phyloP scores from a whole-genome alignment of 345 rosid genomes.

The Cardamine resedifolia region DNA sequence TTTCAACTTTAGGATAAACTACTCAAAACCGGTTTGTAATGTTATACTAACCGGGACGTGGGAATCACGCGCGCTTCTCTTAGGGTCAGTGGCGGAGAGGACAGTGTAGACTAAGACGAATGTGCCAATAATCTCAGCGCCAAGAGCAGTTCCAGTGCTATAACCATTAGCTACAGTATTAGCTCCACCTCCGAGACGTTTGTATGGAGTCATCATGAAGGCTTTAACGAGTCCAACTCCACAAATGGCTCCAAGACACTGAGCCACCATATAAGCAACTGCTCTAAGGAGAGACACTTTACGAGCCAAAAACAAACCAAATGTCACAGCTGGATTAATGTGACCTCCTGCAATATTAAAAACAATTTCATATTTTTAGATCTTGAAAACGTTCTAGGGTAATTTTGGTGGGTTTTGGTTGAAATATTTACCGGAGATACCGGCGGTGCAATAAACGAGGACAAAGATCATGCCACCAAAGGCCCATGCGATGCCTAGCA shows the following conservation, averaged over 20 bases:
- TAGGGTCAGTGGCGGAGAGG: slow-evolving; percentile 88
- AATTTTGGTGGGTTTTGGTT: neutral
- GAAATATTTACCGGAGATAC: slow-evolving; percentile 61
- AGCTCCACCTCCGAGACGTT: slow-evolving; percentile 65
- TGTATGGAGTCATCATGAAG: slow-evolving; percentile 60
- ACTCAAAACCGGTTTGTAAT: neutral
- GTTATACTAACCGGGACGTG: slow-evolving; percentile 62
- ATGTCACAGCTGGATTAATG: slow-evolving; percentile 37
- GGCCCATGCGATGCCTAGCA: slow-evolving; percentile 81
- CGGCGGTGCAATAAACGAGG: slow-evolving; percentile 86
- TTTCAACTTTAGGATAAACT: too few relatives aligned
- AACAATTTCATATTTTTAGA: neutral
- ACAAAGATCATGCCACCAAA: slow-evolving; percentile 86
- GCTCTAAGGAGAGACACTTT: slow-evolving; percentile 76
- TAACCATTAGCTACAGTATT: slow-evolving; percentile 56
- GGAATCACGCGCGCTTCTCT: slow-evolving; percentile 86
- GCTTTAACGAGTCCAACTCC: slow-evolving; percentile 89
- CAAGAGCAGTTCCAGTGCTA: slow-evolving; percentile 68
- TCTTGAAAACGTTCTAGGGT: neutral
- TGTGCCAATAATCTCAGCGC: slow-evolving; percentile 83
- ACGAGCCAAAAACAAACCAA: slow-evolving; percentile 57
- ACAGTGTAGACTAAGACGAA: slow-evolving; percentile 77
- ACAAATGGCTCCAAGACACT: slow-evolving; percentile 73
- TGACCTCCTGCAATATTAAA: slow-evolving; percentile 49
- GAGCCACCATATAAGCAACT: slow-evolving; percentile 72